Conservation (phyloP, 2,329 filamentous ascomycete genomes). For the Pestalotiopsis sp. region DNA sequence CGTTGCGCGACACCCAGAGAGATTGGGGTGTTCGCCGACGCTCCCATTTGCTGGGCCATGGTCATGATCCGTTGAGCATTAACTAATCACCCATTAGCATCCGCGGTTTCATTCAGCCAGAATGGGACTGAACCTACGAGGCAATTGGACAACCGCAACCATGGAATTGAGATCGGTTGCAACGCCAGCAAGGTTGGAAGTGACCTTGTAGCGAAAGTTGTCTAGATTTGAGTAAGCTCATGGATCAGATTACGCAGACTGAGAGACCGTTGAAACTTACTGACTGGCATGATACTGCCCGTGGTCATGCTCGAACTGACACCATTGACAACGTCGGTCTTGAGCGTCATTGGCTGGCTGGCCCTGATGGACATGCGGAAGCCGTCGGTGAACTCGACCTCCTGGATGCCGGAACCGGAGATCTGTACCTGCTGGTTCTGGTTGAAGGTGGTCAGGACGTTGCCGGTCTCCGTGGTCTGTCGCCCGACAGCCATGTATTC, state of each 20-base stretch:
- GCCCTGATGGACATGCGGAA: constrained; percentile 25
- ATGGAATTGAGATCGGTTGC: constrained; percentile 21
- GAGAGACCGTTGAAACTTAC: constrained; percentile 12
- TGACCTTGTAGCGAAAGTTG: constrained; percentile 25
- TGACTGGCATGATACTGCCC: constrained; percentile 21
- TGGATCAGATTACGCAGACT: not conserved
- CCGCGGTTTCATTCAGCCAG: not conserved
- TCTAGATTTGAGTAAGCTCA: constrained; percentile 12
- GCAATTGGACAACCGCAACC: constrained; percentile 24
- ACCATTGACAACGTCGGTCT: constrained; percentile 23
- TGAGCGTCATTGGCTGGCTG: constrained; percentile 24
- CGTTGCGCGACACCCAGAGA: constrained; percentile 23
- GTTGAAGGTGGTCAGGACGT: constrained; percentile 21
- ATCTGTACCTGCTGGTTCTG: constrained; percentile 20
- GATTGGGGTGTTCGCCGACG: constrained; percentile 19
- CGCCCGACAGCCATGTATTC: constrained; percentile 24
- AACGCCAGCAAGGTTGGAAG: constrained; percentile 23
- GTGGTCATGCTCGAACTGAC: constrained; percentile 24
- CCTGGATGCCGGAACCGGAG: constrained; percentile 23
- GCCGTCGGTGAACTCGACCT: constrained; percentile 23
- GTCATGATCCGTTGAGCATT: constrained; percentile 24
- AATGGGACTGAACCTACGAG: constrained; percentile 18
- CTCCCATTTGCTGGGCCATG: constrained; percentile 23
- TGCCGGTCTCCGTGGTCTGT: constrained; percentile 21
- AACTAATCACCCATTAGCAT: constrained; percentile 17